Base-by-base conservation (phyloP, 768 basidiomycete species). In the Chalciporus pseudorubinellus region DNA sequence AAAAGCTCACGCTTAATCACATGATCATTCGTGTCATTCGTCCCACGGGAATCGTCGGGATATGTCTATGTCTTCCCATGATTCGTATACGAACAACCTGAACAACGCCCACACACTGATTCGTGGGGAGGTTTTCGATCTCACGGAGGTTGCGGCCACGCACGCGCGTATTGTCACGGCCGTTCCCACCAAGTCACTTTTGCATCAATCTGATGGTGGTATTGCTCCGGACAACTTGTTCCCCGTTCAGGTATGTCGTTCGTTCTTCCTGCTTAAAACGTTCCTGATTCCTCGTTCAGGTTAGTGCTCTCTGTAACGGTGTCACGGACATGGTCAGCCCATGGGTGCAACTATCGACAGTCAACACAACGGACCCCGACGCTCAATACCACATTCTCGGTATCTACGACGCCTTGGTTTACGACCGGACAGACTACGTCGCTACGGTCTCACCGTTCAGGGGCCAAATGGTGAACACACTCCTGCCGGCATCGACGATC, bases 61-160 rank as follows among this genome's bases (percentile, higher is more conserved):
- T n/a, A n/a, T n/a, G n/a, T n/a, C n/a, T n/a, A n/a, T n/a, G n/a
- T n/a, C n/a, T n/a, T n/a, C n/a, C n/a, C n/a, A n/a, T n/a, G n/a
- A n/a, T n/a, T n/a, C n/a, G n/a, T n/a, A n/a, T n/a, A n/a, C n/a
- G n/a, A n/a, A n/a, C n/a, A n/a, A n/a, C n/a, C n/a, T n/a, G n/a
- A n/a, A n/a, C n/a, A n/a, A n/a, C n/a, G n/a, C n/a, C n/a, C n/a
- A n/a, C n/a, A n/a, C n/a, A n/a, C n/a, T n/a, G n/a, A n/a, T n/a
- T n/a, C n/a, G n/a, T n/a, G 97, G 97, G 13, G 97, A 99, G 68
- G 91, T 95, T 2, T 98, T 99, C 62, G 92, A 98, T 62, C 75
- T 98, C 43, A 83, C 84, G 0, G 61, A 70, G 21, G 74, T 92
- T 54, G 82, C 88, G 4, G 67, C 74, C 11, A 81, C 79, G 2